These are phyloP conservation scores for Austroboletus festivus DNA, from an alignment of 768 basidiomycete genomes.

Conservation along the genomic window DNA sequence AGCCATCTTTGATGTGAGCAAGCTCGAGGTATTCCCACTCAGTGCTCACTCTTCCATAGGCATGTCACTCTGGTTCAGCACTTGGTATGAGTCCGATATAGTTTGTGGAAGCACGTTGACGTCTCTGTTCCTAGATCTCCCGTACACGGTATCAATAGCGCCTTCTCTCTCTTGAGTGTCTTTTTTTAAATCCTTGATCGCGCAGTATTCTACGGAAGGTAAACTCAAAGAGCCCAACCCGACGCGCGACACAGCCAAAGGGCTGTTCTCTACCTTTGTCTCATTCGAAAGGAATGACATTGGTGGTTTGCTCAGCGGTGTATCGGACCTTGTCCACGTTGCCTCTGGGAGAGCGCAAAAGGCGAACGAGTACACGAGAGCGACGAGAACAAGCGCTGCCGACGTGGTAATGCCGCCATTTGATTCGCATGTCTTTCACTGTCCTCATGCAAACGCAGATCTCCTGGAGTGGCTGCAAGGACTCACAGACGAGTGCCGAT, in stretches of 20 bases:
- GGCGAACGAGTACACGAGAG: slow-evolving; percentile 57
- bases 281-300: slow-evolving; percentile 81
- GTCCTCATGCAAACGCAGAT: slow-evolving; percentile 42
- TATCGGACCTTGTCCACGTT: slow-evolving; percentile 71
- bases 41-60: slow-evolving; percentile 39
- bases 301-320: slow-evolving; percentile 69
- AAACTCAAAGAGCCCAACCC: slow-evolving; percentile 94
- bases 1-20: slow-evolving; percentile 69
- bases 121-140: slow-evolving; percentile 48
- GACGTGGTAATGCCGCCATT: slow-evolving; percentile 57
- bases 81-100: slow-evolving; percentile 49
- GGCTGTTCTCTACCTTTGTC: slow-evolving; percentile 71
- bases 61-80: slow-evolving; percentile 87
- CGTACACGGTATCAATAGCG: slow-evolving; percentile 49
- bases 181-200: slow-evolving; percentile 3
- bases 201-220: slow-evolving; percentile 89
- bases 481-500: slow-evolving; percentile 81
- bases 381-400: slow-evolving; percentile 73
- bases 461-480: slow-evolving; percentile 84
- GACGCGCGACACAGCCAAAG: slow-evolving; percentile 82
- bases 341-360: slow-evolving; percentile 65
- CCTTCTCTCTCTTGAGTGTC: neutral
- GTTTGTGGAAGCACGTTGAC: neutral
- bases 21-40: neutral
- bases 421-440: neutral